These are phyloP conservation scores for Entomortierella parvispora DNA, from an alignment of 192 early-diverging fungal species.

Conservation along the genomic window DNA sequence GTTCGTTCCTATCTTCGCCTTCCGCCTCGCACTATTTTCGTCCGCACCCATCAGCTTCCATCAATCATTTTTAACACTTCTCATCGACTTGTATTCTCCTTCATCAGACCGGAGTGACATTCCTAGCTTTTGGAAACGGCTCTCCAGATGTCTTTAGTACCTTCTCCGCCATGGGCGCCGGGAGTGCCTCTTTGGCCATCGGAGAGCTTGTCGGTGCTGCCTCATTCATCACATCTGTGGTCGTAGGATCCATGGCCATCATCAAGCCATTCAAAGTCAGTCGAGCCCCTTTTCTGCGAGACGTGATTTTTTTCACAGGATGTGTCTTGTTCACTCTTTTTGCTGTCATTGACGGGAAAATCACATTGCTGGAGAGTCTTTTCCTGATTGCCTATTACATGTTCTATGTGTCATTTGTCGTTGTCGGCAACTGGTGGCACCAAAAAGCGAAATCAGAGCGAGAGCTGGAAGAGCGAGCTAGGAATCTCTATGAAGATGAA, in stretches of 20 bases:
- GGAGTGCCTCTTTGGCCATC: slow-evolving; percentile 82
- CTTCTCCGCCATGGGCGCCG: slow-evolving; percentile 77
- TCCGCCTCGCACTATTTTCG: background rate
- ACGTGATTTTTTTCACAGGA: slow-evolving; percentile 79
- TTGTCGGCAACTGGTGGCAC: slow-evolving; percentile 64
- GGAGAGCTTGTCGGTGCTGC: slow-evolving; percentile 93
- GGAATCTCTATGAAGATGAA: slow-evolving; percentile 55
- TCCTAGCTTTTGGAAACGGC: slow-evolving; percentile 91
- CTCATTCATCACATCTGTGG: slow-evolving; percentile 84
- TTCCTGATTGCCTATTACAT: slow-evolving; percentile 67
- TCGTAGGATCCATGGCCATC: slow-evolving; percentile 85
- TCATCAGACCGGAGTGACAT: slow-evolving; percentile 72
- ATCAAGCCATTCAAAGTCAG: slow-evolving; percentile 80
- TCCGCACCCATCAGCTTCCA: background rate
- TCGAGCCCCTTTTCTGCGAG: slow-evolving; percentile 78
- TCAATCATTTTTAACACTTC: background rate
- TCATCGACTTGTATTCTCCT: slow-evolving; percentile 6
- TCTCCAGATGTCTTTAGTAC: slow-evolving; percentile 93
- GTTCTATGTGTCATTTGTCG: slow-evolving; percentile 69
- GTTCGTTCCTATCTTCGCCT: slow-evolving; percentile 38
- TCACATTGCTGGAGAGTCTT: slow-evolving; percentile 65
- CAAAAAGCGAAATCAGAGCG: slow-evolving; percentile 49
- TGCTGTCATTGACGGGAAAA: slow-evolving; percentile 64
- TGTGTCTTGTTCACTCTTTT: slow-evolving; percentile 64
- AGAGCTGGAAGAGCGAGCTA: slow-evolving; percentile 56